A percentile compares a stretch with the other conserved stretches of the same genome.
Evolutionary conservation across 2,329 filamentous ascomycete species (phyloP).

Genomic region (Diplodia seriata): DNA sequence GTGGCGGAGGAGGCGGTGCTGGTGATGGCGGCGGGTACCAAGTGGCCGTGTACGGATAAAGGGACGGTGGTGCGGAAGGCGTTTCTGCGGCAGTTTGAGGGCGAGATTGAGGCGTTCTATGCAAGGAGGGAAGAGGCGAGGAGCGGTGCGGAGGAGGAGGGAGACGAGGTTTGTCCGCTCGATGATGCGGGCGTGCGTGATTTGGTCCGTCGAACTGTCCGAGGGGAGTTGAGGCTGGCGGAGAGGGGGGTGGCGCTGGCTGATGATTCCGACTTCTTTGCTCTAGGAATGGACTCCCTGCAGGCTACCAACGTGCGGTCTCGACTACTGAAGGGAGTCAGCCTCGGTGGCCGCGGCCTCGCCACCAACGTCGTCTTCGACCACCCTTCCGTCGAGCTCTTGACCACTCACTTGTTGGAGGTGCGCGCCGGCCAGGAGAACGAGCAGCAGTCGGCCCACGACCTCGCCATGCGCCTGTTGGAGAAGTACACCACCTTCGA

Average conservation of each 20-base stretch:
- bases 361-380: constrained; percentile 65
- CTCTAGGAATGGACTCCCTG: constrained; percentile 64
- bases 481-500: constrained; percentile 49
- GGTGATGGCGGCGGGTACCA: background rate
- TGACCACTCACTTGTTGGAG: constrained; percentile 52
- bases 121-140: constrained; percentile 33
- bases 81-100: constrained; percentile 56
- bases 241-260: constrained; percentile 56
- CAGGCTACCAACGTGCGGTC: constrained; percentile 64
- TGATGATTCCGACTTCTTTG: constrained; percentile 61
- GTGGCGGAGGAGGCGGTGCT: constrained; percentile 4
- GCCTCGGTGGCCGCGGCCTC: constrained; percentile 54
- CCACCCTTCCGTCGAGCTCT: constrained; percentile 54
- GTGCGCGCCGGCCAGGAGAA: constrained; percentile 46
- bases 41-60: constrained; percentile 39
- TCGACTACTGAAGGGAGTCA: constrained; percentile 58
- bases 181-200: constrained; percentile 31
- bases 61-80: constrained; percentile 60
- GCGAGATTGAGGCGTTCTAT: constrained; percentile 55
- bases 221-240: constrained; percentile 5
- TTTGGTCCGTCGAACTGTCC: constrained; percentile 19
- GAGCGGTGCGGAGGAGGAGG: background rate
- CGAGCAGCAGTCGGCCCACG: constrained; percentile 35
- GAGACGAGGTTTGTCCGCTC: constrained; percentile 15
- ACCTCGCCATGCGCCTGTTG: constrained; percentile 53